Base-by-base conservation (phyloP, 2,329 filamentous ascomycete species). In the Chaetomiaceae sp. region DNA sequence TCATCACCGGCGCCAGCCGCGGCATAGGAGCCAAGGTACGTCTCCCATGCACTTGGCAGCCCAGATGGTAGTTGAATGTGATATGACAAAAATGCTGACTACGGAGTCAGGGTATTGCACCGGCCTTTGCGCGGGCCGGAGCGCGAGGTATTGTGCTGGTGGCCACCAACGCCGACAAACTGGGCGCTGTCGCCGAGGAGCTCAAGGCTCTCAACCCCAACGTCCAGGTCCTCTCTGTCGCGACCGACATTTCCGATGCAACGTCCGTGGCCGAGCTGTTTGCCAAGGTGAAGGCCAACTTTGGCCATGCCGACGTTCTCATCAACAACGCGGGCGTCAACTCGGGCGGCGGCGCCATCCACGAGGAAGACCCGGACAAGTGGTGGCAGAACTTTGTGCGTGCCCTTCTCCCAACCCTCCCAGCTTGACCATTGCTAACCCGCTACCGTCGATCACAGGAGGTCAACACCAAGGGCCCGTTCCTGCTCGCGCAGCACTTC, bases 311-410 rank as follows among this genome's bases (percentile, higher is more conserved):
- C 24, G 42, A 44, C 10, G 18, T 44, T 11, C 42, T 44, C 34
- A 17, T 44, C 42, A 20, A 44, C 34, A 44, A 44, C 14, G 42
- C 42, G 4, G 42, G 7, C 15, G n/a, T 38, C 14, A 20, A 12
- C 26, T 6, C 17, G 6, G 24, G 24, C 7, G 12, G 9, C 10
- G 42, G 42, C 18, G 10, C 8, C 33, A 18, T 44, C 26, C 33
- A 32, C 26, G 34, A 44, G 33, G 24, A 38, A 11, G 26, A 38
- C 4, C 8, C 27, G 3, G 42, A 20, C 4, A 5, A 15, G 17
- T 44, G 42, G 42, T 44, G 42, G 42, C 11, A 3, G 8, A 44
- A 44, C 42, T 38, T 38, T 44, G 42, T 44, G 17, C 34, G 42
- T 38, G 9, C 18, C 24, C 17, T 24, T n/a, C n/a, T n/a, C n/a